Evolutionary conservation across 2,329 filamentous ascomycete species (phyloP).

Genomic region (Botryotinia globosa): DNA sequence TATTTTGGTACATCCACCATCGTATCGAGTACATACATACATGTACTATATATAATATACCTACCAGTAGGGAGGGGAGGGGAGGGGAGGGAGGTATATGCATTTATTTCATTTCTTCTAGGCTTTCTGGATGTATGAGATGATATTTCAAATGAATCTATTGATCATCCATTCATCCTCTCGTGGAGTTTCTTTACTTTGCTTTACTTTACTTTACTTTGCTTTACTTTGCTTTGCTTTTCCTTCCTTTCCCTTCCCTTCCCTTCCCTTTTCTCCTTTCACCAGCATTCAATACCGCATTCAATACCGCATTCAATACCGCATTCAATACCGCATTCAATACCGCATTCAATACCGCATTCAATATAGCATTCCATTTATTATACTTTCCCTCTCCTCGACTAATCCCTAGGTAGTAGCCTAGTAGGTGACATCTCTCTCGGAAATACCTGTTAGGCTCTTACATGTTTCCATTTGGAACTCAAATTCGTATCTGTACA

Average conservation of each 20-base stretch:
- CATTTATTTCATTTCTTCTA: too few relatives aligned
- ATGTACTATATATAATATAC: too few relatives aligned
- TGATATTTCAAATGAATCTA: neutral
- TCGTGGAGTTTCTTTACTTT: too few relatives aligned
- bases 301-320: neutral
- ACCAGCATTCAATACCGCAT: neutral
- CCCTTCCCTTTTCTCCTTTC: neutral
- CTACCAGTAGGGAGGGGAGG: too few relatives aligned
- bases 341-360: too few relatives aligned
- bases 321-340: neutral
- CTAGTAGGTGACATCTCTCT: neutral
- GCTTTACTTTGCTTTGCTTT: neutral
- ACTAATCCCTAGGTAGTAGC: neutral
- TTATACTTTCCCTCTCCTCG: too few relatives aligned
- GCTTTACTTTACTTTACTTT: too few relatives aligned
- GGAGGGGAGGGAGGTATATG: too few relatives aligned
- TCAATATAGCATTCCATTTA: neutral
- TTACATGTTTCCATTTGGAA: neutral
- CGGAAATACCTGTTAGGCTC: neutral
- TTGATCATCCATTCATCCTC: neutral
- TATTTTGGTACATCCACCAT: neutral
- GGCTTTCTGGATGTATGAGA: neutral
- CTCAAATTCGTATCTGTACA: neutral
- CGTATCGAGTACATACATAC: neutral
- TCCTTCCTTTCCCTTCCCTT: neutral